A percentile compares a stretch with the other conserved stretches of the same genome.
Conservation (phyloP, 2,329 filamentous ascomycete species). For the Scytalidium lignicola region DNA sequence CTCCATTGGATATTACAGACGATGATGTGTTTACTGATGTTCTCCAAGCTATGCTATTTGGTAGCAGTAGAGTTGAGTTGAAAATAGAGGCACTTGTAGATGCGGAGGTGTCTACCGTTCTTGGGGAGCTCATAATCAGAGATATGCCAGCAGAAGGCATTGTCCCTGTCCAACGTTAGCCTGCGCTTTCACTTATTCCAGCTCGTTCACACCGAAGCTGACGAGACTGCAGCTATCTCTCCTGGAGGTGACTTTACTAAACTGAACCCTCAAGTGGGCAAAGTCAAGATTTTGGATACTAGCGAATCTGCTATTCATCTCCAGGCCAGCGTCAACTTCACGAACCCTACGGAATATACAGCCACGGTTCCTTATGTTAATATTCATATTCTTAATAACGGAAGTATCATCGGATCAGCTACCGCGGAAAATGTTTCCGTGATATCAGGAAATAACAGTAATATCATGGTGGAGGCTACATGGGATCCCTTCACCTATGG, state of each 20-base stretch:
- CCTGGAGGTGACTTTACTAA: slow-evolving; percentile 41
- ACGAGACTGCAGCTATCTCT: slow-evolving; percentile 49
- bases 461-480: slow-evolving; percentile 59
- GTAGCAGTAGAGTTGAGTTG: slow-evolving; percentile 55
- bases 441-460: slow-evolving; percentile 64
- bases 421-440: slow-evolving; percentile 60
- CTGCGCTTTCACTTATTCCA: slow-evolving; percentile 43
- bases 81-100: slow-evolving; percentile 76
- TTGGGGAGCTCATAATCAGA: slow-evolving; percentile 77
- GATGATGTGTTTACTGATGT: slow-evolving; percentile 73
- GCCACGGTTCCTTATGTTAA: slow-evolving; percentile 76
- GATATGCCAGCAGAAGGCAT: slow-evolving; percentile 80
- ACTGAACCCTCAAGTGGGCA: slow-evolving; percentile 60
- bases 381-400: slow-evolving; percentile 70
- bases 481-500: slow-evolving; percentile 68
- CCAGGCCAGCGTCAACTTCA: slow-evolving; percentile 71
- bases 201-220: slow-evolving; percentile 26
- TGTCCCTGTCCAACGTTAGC: slow-evolving; percentile 92
- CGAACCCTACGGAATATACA: slow-evolving; percentile 85
- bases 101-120: slow-evolving; percentile 72
- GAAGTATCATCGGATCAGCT: slow-evolving; percentile 69
- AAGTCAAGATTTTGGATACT: slow-evolving; percentile 68
- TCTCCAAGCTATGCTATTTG: slow-evolving; percentile 75
- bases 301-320: slow-evolving; percentile 66
- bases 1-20: slow-evolving; percentile 78